Evolutionary conservation across 768 basidiomycete species (phyloP).

Genomic region (Daedaleopsis nitida): DNA sequence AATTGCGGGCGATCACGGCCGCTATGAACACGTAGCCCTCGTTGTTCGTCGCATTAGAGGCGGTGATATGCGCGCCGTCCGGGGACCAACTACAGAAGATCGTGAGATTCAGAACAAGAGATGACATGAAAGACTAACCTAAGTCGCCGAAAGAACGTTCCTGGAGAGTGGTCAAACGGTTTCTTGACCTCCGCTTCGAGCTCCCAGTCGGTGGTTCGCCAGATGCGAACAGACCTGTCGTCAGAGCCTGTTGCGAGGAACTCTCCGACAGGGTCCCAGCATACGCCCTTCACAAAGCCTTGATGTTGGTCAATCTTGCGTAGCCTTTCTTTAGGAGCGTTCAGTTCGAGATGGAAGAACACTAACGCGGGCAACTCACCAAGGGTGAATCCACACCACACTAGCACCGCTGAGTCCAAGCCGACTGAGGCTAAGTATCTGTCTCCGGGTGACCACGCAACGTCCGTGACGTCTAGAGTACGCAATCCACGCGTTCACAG

Average conservation of each 20-base stretch:
- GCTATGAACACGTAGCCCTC: constrained; percentile 97
- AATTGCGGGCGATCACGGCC: constrained; percentile 86
- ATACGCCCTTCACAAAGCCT: constrained; percentile 98
- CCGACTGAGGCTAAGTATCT: constrained; percentile 92
- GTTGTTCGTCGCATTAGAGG: constrained; percentile 96
- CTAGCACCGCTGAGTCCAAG: constrained; percentile 84
- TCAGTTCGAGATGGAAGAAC: not conserved
- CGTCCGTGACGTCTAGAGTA: constrained; percentile 82
- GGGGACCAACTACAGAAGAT: constrained; percentile 83
- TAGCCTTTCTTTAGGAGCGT: constrained; percentile 63
- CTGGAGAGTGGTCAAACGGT: constrained; percentile 92
- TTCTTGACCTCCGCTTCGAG: constrained; percentile 83
- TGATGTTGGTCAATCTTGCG: constrained; percentile 85
- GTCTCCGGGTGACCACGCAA: constrained; percentile 95
- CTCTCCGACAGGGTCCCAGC: constrained; percentile 98
- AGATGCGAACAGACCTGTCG: constrained; percentile 95
- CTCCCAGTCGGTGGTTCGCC: constrained; percentile 92
- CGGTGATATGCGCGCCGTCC: constrained; percentile 97
- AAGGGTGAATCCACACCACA: constrained; percentile 93
- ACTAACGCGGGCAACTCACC: constrained; percentile 47
- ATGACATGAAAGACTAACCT: constrained; percentile 50
- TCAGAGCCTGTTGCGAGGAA: constrained; percentile 98
- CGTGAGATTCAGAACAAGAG: not conserved
- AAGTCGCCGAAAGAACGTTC: constrained; percentile 90
- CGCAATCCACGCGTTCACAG: not conserved